These are phyloP conservation scores for Penicillium cosmopolitanum DNA, from an alignment of 495 filamentous ascomycete genomes.

Conservation along the genomic window DNA sequence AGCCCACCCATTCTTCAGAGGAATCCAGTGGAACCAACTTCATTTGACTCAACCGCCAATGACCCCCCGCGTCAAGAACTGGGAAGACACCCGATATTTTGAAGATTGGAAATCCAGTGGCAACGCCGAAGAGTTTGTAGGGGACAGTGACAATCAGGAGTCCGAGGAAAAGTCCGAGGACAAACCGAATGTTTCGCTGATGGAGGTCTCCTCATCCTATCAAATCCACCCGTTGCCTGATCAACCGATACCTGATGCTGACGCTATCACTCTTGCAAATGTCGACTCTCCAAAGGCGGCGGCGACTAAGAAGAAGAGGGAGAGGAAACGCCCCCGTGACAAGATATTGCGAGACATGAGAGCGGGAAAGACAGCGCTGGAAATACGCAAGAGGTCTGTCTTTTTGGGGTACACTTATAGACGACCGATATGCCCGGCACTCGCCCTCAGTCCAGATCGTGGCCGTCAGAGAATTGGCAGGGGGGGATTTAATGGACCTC, in stretches of 20 bases:
- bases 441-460: constrained; percentile 38
- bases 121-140: constrained; percentile 45
- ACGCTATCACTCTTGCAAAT: neutral
- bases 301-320: constrained; percentile 44
- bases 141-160: constrained; percentile 25
- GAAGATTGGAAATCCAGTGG: constrained; percentile 76
- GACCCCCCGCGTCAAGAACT: constrained; percentile 67
- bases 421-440: constrained; percentile 49
- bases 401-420: constrained; percentile 93
- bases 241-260: neutral
- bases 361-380: constrained; percentile 65
- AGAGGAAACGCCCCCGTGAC: constrained; percentile 76
- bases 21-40: constrained; percentile 67
- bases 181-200: constrained; percentile 18
- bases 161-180: constrained; percentile 11
- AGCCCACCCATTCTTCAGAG: constrained; percentile 71
- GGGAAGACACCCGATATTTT: constrained; percentile 89
- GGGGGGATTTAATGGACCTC: constrained; percentile 31
- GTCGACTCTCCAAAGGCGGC: constrained; percentile 19
- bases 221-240: neutral
- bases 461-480: constrained; percentile 34
- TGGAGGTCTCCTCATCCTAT: constrained; percentile 2
- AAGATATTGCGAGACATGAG: constrained; percentile 73
- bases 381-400: constrained; percentile 76
- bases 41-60: constrained; percentile 74